Conservation (phyloP, 768 basidiomycete species). For the Trametes cingulata region DNA sequence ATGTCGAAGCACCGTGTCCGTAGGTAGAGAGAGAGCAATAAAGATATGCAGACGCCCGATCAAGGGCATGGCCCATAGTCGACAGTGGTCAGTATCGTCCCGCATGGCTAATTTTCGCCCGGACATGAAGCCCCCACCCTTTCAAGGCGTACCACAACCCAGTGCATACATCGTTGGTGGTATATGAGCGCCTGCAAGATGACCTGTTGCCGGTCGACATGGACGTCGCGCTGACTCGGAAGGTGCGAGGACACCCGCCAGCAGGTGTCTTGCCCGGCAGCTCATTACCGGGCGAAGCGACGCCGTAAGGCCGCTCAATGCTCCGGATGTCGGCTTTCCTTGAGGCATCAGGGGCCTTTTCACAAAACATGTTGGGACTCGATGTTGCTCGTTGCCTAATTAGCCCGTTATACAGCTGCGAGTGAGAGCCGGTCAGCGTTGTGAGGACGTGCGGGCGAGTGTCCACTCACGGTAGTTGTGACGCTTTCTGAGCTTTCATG, state of each 20-base stretch:
- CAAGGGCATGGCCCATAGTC: conserved; percentile 3
- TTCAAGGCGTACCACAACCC: conserved; percentile 20
- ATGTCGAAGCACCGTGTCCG: conserved; percentile 13
- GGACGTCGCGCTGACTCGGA: conserved; percentile 13
- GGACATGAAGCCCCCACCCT: conserved; percentile 18
- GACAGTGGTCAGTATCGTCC: conserved; percentile 6
- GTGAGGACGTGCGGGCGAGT: not conserved
- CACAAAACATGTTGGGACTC: not conserved
- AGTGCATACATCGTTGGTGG: conserved; percentile 5
- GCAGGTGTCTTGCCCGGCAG: not conserved
- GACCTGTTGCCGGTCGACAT: conserved; percentile 14
- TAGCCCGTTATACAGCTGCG: conserved; percentile 10
- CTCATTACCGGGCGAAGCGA: not conserved
- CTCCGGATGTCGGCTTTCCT: not conserved
- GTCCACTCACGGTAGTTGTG: conserved; percentile 2
- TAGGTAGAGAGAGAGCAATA: not conserved
- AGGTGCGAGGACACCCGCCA: not conserved
- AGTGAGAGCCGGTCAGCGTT: not conserved
- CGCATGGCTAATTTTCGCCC: conserved; percentile 18
- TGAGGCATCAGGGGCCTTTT: conserved; percentile 6
- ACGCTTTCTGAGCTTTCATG: conserved; percentile 13
- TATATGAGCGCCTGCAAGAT: conserved; percentile 8
- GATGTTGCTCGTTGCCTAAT: conserved; percentile 2
- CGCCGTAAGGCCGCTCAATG: not conserved
- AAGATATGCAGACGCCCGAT: conserved; percentile 11